Conservation (phyloP, 1,284 basidiomycete genomes). For the Moniliophthora roreri region DNA sequence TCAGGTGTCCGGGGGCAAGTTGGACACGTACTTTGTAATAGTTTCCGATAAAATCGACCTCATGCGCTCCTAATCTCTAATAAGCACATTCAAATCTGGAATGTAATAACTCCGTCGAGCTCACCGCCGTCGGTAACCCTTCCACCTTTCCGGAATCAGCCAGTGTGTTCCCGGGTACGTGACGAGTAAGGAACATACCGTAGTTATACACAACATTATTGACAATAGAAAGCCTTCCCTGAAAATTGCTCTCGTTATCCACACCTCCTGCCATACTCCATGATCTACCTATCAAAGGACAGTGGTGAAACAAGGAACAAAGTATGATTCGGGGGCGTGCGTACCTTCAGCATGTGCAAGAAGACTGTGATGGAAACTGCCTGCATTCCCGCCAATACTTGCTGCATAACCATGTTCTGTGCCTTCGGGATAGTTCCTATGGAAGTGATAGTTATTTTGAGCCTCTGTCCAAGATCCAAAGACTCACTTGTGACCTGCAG, state of each 20-base stretch:
- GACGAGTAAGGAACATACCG: neutral
- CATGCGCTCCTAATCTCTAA: neutral
- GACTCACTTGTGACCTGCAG: conserved; percentile 9
- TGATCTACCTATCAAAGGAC: neutral
- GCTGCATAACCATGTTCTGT: conserved; percentile 11
- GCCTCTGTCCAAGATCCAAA: too few species aligned
- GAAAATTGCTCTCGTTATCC: neutral
- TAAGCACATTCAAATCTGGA: too few species aligned
- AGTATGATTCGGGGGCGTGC: neutral
- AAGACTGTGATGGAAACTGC: conserved; percentile 12
- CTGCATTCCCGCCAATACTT: conserved; percentile 7
- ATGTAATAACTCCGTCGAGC: neutral
- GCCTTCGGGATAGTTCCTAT: conserved; percentile 10
- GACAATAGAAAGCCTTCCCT: neutral
- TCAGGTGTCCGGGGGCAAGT: too few species aligned
- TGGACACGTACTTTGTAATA: conserved; percentile 11
- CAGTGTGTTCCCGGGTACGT: too few species aligned
- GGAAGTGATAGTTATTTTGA: too few species aligned
- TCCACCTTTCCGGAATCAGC: neutral
- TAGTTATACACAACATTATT: conserved; percentile 14
- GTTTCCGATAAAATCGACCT: conserved; percentile 12
- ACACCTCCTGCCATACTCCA: conserved; percentile 11
- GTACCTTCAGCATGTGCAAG: conserved; percentile 11
- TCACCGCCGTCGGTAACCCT: conserved; percentile 1
- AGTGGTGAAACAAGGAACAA: neutral